A percentile compares a stretch with the other conserved stretches of the same genome.
phyloP scores from a whole-genome alignment of 2,329 filamentous ascomycete genomes.

The Penicillium sclerotigenum region DNA sequence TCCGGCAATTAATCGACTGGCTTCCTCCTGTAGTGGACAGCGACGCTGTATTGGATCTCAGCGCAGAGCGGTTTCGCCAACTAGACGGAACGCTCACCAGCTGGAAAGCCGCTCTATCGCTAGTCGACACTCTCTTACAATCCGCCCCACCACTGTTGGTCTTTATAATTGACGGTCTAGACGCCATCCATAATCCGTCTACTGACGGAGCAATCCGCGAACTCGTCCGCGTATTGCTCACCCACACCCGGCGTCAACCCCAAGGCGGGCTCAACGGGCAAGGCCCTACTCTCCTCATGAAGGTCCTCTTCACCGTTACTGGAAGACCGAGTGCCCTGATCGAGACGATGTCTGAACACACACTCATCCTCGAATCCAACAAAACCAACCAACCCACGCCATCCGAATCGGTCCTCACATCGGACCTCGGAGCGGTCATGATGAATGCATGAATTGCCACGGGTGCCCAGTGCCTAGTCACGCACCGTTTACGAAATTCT shows the following conservation, averaged over 20 bases:
- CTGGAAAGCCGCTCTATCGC: conserved; percentile 37
- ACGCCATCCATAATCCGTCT: conserved; percentile 32
- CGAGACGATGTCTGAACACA: conserved; percentile 35
- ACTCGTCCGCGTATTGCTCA: conserved; percentile 33
- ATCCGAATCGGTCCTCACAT: conserved; percentile 25
- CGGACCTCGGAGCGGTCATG: conserved; percentile 30
- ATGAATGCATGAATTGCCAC: conserved; percentile 32
- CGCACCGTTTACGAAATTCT: conserved; percentile 20
- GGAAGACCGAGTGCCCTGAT: conserved; percentile 31
- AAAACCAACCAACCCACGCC: conserved; percentile 17
- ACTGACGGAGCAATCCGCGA: conserved; percentile 35
- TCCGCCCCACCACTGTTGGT: conserved; percentile 38
- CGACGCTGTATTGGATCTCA: conserved; percentile 35
- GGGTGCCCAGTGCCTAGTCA: not conserved
- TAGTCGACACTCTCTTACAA: conserved; percentile 37
- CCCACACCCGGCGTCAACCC: conserved; percentile 30
- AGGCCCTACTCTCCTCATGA: conserved; percentile 30
- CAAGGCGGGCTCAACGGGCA: conserved; percentile 21
- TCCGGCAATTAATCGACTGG: conserved; percentile 39
- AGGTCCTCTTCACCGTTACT: conserved; percentile 37
- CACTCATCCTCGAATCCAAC: conserved; percentile 30
- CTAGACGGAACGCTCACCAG: conserved; percentile 35
- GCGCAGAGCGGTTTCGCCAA: conserved; percentile 33
- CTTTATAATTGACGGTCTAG: conserved; percentile 37
- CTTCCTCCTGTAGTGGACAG: conserved; percentile 37